Evolutionary conservation across 345 rosid genomes (phyloP).

Genomic region (Mercurialis annua): DNA sequence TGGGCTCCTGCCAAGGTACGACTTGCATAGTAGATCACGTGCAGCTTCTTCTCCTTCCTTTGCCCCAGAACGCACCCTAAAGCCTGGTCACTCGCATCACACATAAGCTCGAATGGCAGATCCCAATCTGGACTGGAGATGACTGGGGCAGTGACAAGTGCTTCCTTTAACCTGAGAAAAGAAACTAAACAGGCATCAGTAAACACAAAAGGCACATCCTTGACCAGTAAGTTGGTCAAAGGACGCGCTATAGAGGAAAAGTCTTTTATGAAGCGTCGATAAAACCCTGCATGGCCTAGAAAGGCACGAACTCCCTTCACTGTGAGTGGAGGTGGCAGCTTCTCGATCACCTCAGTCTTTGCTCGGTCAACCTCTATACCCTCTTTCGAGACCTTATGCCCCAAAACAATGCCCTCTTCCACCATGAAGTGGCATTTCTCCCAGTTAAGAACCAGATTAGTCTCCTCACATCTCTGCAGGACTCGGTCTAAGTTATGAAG

Average conservation of each 20-base stretch:
- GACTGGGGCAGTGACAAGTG: neutral
- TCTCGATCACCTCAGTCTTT: neutral
- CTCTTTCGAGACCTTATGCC: neutral
- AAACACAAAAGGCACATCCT: neutral
- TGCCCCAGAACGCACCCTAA: no score
- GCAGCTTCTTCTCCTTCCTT: no score
- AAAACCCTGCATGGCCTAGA: neutral
- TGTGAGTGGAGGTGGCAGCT: neutral
- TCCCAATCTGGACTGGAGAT: neutral
- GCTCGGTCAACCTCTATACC: no score
- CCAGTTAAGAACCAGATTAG: no score
- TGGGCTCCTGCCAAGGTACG: neutral
- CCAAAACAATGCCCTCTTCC: neutral
- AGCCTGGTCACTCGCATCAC: no score
- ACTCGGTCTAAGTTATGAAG: no score
- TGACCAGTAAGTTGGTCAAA: no score
- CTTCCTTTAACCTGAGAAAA: neutral
- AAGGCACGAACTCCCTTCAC: neutral
- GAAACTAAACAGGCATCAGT: neutral
- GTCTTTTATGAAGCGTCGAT: neutral
- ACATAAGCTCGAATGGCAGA: neutral
- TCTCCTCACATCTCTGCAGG: neutral
- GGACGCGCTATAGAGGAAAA: neutral
- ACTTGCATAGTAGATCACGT: no score
- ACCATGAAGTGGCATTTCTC: neutral